Evolutionary conservation across 768 basidiomycete species (phyloP).

Genomic region (Rhodotorula taiwanensis): DNA sequence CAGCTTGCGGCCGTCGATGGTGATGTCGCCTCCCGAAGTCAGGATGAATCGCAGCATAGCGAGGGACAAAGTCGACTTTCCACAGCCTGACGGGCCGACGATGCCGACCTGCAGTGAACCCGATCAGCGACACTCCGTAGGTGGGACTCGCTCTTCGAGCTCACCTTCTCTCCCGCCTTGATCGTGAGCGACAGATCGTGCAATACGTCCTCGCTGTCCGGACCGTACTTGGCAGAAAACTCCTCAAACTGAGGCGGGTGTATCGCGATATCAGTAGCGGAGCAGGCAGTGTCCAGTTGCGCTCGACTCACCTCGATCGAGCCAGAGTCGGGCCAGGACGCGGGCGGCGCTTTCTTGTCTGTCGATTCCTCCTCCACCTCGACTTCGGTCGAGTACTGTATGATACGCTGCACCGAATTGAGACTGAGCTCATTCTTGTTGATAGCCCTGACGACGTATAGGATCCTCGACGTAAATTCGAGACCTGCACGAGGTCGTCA

Average conservation of each 20-base stretch:
- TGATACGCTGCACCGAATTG: slow-evolving; percentile 50
- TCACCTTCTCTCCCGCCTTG: slow-evolving; percentile 43
- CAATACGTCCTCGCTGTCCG: slow-evolving; percentile 44
- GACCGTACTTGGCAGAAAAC: slow-evolving; percentile 40
- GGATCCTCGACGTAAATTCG: slow-evolving; percentile 46
- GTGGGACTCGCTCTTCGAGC: neutral
- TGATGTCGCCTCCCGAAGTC: slow-evolving; percentile 42
- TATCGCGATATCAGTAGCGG: neutral
- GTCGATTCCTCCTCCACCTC: slow-evolving; percentile 16
- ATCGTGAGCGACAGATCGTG: slow-evolving; percentile 45
- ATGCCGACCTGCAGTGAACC: slow-evolving; percentile 45
- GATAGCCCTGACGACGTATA: slow-evolving; percentile 48
- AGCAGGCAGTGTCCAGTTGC: accelerated
- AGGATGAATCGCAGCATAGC: slow-evolving; percentile 49
- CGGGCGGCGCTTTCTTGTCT: slow-evolving; percentile 46
- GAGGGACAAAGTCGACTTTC: slow-evolving; percentile 44
- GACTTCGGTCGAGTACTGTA: slow-evolving; percentile 43
- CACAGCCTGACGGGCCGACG: slow-evolving; percentile 47
- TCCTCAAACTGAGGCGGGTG: slow-evolving; percentile 28
- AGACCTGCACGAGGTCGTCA: slow-evolving; percentile 11
- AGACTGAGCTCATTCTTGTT: slow-evolving; percentile 42
- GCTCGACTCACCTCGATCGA: slow-evolving; percentile 22
- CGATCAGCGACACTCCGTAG: neutral
- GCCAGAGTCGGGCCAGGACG: slow-evolving; percentile 42
- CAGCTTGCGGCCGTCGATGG: slow-evolving; percentile 47